Evolutionary conservation across 805 yeast species (phyloP), one percentile per base, ranked within the genome.

Genomic region (Hanseniaspora taiwanica): DNA sequence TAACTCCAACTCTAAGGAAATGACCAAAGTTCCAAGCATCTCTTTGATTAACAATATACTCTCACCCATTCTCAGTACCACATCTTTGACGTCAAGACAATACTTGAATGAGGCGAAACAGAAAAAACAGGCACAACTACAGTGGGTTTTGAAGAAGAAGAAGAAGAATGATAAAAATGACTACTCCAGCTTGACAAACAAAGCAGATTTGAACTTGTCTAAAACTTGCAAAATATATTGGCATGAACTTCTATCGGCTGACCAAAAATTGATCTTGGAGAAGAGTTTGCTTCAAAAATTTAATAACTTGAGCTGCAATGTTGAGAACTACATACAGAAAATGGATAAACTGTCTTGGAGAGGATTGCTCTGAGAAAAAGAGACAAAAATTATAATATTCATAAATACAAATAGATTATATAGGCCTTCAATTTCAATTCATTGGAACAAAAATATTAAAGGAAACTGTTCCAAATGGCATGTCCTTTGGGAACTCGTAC

Each of bases 391-490:
- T 25, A 4, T 5, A 4, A 8, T 7, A 8, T 25, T 4, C 29
- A 13, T 5, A 13, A n/a, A n/a, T n/a, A n/a, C n/a, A n/a, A n/a
- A n/a, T n/a, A n/a, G n/a, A n/a, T n/a, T n/a, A n/a, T n/a, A n/a
- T n/a, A n/a, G n/a, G n/a, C n/a, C n/a, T n/a, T n/a, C n/a, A n/a
- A n/a, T n/a, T n/a, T n/a, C n/a, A n/a, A n/a, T 7, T 25, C 10
- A 25, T 25, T 27, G 47, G 41, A 18, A 58, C 48, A 44, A 55
- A 60, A 4, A 58, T 54, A 42, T 53, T 59, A 46, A 58, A 58
- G 35, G 58, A 56, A 14, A 57, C 46, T 16, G 58, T 58, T 37
- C 47, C 44, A 32, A 25, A 13, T 25, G 29, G 8, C 29, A 25
- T 25, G 29, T 25, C 29, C n/a, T 55, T 59, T 1, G 54, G 46